Evolutionary conservation across 1,284 basidiomycete species (phyloP).

Genomic region (Puccinia polysora): DNA sequence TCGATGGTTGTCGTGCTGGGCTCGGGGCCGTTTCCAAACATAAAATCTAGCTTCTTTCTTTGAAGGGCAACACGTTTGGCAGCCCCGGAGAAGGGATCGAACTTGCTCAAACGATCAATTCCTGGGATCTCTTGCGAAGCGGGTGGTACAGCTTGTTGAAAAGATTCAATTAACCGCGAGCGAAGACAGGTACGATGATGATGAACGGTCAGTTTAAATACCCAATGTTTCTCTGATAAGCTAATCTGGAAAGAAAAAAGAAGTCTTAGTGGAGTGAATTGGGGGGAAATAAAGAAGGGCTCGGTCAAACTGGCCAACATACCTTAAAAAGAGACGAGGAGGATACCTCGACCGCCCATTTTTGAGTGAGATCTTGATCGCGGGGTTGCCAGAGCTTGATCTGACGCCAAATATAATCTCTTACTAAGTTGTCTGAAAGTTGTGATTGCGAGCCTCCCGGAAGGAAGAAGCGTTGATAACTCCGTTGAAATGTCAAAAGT

Average conservation of each 20-base stretch:
- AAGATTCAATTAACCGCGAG: too few species aligned
- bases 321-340: too few species aligned
- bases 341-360: too few species aligned
- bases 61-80: background rate
- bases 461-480: background rate
- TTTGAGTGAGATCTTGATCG: background rate
- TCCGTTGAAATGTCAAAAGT: background rate
- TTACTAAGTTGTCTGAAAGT: background rate
- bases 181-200: conserved; percentile 1
- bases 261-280: too few species aligned
- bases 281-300: background rate
- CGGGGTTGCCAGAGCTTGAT: background rate
- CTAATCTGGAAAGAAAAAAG: background rate
- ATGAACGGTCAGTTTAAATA: background rate
- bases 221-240: background rate
- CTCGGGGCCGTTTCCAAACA: background rate
- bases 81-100: background rate
- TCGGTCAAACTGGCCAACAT: too few species aligned
- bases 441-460: background rate
- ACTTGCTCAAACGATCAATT: background rate
- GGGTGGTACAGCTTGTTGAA: background rate
- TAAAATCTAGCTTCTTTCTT: background rate
- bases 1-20: background rate
- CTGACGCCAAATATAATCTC: too few species aligned
- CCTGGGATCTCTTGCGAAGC: background rate